Conservation (phyloP, 768 basidiomycete species). For the Macrocybe gigantea region DNA sequence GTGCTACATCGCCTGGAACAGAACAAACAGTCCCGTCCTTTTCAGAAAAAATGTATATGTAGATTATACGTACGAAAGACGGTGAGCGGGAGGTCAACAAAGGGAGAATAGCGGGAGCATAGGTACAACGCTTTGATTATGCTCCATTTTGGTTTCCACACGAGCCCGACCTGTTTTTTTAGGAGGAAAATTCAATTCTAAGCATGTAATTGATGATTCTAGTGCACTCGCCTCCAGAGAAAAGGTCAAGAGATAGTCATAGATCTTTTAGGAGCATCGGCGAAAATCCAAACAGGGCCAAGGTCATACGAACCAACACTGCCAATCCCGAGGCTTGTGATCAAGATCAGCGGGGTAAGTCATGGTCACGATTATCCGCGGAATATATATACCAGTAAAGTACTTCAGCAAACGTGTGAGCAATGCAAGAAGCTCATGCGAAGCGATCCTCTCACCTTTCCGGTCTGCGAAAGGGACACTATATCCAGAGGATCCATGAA, state of each 20-base stretch:
- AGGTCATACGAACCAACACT: not conserved
- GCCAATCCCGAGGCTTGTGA: no score
- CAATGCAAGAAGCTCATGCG: no score
- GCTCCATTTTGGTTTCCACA: conserved; percentile 19
- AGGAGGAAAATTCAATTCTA: not conserved
- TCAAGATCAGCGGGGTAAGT: no score
- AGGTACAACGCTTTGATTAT: conserved; percentile 17
- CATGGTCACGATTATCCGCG: no score
- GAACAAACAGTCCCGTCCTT: no score
- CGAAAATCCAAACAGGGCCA: not conserved
- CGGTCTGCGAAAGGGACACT: no score
- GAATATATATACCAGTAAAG: no score
- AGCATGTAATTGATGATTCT: no score
- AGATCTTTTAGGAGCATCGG: not conserved
- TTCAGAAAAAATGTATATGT: not conserved
- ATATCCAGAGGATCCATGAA: no score
- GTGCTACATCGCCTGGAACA: no score
- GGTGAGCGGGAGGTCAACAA: conserved; percentile 15
- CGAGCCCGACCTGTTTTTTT: conserved; percentile 10
- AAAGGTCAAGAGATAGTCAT: conserved; percentile 1
- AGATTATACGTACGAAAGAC: conserved; percentile 11
- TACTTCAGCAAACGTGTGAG: no score
- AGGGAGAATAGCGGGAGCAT: conserved; percentile 17
- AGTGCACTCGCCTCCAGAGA: not conserved
- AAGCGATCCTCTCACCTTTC: no score